Evolutionary conservation across 495 filamentous ascomycete species (phyloP).

Genomic region (Aspergillus baeticus): DNA sequence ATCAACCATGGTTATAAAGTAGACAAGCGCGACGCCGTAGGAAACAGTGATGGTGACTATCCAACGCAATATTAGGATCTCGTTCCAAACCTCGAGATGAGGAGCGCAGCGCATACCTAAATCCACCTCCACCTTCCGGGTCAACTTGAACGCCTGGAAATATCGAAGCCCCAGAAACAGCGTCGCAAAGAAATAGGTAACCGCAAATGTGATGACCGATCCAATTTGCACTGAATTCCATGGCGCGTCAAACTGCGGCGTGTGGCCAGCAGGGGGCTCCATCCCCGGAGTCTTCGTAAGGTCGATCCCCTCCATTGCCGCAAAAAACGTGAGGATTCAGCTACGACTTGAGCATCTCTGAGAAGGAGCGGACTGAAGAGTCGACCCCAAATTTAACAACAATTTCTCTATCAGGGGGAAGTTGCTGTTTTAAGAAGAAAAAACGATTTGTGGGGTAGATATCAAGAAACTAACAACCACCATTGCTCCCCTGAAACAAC

Average conservation of each 20-base stretch:
- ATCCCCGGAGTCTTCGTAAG: slow-evolving; percentile 19
- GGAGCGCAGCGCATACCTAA: slow-evolving; percentile 10
- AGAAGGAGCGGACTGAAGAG: no score
- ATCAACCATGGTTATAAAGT: slow-evolving; percentile 19
- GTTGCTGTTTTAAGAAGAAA: no score
- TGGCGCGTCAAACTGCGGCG: slow-evolving; percentile 16
- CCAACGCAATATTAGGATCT: no score
- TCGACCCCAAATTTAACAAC: no score
- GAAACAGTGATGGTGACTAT: slow-evolving; percentile 18
- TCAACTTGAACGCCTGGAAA: slow-evolving; percentile 25
- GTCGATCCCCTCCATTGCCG: no score
- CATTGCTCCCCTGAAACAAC: no score
- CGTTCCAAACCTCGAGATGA: no score
- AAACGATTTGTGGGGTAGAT: no score
- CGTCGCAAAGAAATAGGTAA: slow-evolving; percentile 17
- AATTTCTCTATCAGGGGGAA: no score
- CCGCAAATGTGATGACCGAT: slow-evolving; percentile 17
- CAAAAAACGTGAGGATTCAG: no score
- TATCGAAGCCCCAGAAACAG: slow-evolving; percentile 16
- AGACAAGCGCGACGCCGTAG: slow-evolving; percentile 15
- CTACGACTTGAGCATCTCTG: no score
- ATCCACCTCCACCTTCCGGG: slow-evolving; percentile 21
- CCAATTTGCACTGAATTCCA: slow-evolving; percentile 23
- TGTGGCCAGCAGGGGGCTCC: slow-evolving; percentile 19
- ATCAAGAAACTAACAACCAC: no score